These are phyloP conservation scores for Phaeosphaeriaceae sp. DNA, from an alignment of 2,329 filamentous ascomycete species.

Conservation along the genomic window DNA sequence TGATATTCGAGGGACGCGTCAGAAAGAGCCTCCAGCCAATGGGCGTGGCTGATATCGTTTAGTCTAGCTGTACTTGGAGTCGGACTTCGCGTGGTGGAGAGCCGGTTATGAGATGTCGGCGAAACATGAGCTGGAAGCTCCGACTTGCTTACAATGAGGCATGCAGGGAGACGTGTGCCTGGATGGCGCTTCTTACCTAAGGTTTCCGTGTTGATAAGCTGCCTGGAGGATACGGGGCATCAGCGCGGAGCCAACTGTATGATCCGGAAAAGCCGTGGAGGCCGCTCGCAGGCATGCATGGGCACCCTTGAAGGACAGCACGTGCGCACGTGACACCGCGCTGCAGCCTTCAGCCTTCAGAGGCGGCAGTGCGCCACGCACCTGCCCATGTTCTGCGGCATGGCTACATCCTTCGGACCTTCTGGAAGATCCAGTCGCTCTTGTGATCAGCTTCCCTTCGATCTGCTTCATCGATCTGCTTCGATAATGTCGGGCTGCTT, in stretches of 20 bases:
- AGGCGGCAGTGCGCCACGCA: neutral
- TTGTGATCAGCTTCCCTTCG: neutral
- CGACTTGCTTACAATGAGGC: constrained; percentile 19
- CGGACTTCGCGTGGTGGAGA: constrained; percentile 38
- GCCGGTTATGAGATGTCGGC: constrained; percentile 36
- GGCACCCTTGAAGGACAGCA: too few species aligned
- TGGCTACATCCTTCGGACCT: neutral
- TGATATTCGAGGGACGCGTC: constrained; percentile 33
- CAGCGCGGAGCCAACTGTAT: neutral
- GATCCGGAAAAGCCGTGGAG: neutral
- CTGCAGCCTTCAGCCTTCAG: neutral
- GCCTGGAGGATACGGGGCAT: neutral
- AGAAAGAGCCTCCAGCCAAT: constrained; percentile 8
- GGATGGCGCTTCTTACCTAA: neutral
- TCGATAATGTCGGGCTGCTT: neutral
- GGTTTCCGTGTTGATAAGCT: neutral
- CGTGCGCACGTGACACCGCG: neutral
- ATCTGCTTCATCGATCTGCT: neutral
- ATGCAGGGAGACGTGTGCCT: neutral
- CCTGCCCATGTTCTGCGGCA: neutral
- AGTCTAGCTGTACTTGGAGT: constrained; percentile 13
- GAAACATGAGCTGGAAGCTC: constrained; percentile 24
- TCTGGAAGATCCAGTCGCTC: neutral
- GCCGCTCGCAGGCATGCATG: too few species aligned
- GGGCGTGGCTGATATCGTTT: constrained; percentile 16